phyloP scores from a whole-genome alignment of 805 yeast species.

The Lipomyces mesembrius region DNA sequence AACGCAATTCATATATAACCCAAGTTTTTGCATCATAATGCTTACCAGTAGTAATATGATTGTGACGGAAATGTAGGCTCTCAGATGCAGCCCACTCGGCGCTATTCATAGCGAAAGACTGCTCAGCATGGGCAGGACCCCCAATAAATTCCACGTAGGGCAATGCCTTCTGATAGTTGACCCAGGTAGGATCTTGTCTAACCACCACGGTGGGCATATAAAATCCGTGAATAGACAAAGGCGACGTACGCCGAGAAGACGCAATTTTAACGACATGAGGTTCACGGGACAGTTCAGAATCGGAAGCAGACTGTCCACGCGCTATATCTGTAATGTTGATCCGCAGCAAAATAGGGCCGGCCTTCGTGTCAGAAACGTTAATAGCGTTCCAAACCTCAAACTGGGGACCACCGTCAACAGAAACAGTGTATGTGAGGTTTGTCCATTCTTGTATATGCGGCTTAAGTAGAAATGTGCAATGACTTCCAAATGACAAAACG shows the following conservation, averaged over 20 bases:
- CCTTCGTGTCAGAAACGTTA: conserved; percentile 13
- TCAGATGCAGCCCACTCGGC: conserved; percentile 33
- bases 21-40: not conserved
- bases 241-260: conserved; percentile 26
- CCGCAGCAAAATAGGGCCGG: conserved; percentile 24
- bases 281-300: conserved; percentile 12
- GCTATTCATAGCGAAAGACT: conserved; percentile 20
- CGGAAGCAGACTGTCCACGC: not conserved
- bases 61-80: conserved; percentile 22
- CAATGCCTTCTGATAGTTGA: conserved; percentile 1
- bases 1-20: not conserved
- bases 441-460: conserved; percentile 19
- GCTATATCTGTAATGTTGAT: conserved; percentile 11
- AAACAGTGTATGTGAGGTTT: conserved; percentile 27
- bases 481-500: conserved; percentile 30
- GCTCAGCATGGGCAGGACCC: conserved; percentile 17
- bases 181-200: conserved; percentile 27
- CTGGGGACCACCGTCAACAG: conserved; percentile 30
- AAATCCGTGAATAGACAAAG: conserved; percentile 29
- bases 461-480: conserved; percentile 27
- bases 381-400: conserved; percentile 19
- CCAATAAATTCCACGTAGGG: conserved; percentile 37
- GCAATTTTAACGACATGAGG: conserved; percentile 31
- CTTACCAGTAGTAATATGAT: conserved; percentile 28
- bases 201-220: conserved; percentile 24